Evolutionary conservation across 495 filamentous ascomycete genomes (phyloP), one percentile per base, ranked within the genome.

Genomic region (Lasiosphaeriaceae sp.): DNA sequence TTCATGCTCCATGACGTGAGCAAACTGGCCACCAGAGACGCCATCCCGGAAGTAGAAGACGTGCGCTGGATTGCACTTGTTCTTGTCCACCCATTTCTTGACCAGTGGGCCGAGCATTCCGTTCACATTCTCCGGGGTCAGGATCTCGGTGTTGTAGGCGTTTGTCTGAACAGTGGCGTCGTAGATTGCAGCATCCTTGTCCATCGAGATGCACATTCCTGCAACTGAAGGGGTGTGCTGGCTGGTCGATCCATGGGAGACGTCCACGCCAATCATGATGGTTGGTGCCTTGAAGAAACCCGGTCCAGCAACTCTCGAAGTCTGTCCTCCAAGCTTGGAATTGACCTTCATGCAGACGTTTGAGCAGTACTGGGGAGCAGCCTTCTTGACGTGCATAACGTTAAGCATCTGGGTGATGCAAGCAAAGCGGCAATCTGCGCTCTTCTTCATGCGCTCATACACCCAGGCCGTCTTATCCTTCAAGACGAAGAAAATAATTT

Each of bases 281-380:
- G 88, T 90, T 1, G 81, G 74, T 1, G 67, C 67, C 1, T 61
- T 66, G 48, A 86, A 79, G 54, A 74, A 76, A 0, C 59, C 31
- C 24, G 52, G 35, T 11, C 16, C 29, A 11, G 59, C 20, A 35
- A 72, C 50, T 44, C 63, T 60, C 49, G 67, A 66, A 16, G 89
- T 96, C 5, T 81, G 76, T 16, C 94, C 94, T 34, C 94, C 94
- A n/a, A 96, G 83, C 74, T 97, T 98, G 16, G 89, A 87, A 63
- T 97, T 97, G 54, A 98, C 80, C 71, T 98, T 98, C 89, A 97
- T 91, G 48, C 81, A 76, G 23, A 96, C 88, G 64, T 97, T 97
- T 2, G 88, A 92, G 57, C 84, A 80, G 71, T 96, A 96, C 69
- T 97, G 92, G 1, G 74, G 74, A 16, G 84, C 75, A 21, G 72